A percentile compares a stretch with the other conserved stretches of the same genome.
Evolutionary conservation across 495 filamentous ascomycete species (phyloP).

Genomic region (Recurvomyces mirabilis): DNA sequence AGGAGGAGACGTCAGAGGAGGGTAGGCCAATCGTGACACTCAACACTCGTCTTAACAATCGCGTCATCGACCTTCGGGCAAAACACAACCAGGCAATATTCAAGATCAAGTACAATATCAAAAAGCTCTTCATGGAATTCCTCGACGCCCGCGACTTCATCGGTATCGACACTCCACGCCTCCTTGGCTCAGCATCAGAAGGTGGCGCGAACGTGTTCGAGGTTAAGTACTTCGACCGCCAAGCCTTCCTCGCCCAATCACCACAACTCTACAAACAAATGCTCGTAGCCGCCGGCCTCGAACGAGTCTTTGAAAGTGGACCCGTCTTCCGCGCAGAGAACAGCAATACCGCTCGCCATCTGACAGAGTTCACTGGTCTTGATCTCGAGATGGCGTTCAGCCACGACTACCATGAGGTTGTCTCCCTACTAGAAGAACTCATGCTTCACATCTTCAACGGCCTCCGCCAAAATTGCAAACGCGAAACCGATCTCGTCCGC

Average conservation of each 20-base stretch:
- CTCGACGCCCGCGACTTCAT: slow-evolving; percentile 29
- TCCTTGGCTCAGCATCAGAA: slow-evolving; percentile 33
- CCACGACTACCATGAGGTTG: slow-evolving; percentile 38
- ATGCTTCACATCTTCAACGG: slow-evolving; percentile 38
- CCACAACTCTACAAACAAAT: slow-evolving; percentile 40
- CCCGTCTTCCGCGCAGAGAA: slow-evolving; percentile 39
- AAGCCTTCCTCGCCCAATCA: slow-evolving; percentile 35
- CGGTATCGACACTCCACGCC: slow-evolving; percentile 31
- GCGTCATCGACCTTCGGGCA: slow-evolving; percentile 33
- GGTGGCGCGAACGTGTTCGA: slow-evolving; percentile 37
- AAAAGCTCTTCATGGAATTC: slow-evolving; percentile 32
- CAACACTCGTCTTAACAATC: slow-evolving; percentile 34
- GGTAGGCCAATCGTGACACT: slow-evolving; percentile 32
- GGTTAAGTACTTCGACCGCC: slow-evolving; percentile 33
- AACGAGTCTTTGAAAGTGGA: slow-evolving; percentile 35
- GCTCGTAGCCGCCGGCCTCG: slow-evolving; percentile 33
- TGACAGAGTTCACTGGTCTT: slow-evolving; percentile 38
- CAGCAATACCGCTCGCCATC: slow-evolving; percentile 35
- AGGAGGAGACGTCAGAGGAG: slow-evolving; percentile 23
- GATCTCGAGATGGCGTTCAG: slow-evolving; percentile 39
- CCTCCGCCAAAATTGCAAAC: slow-evolving; percentile 27
- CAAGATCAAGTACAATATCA: slow-evolving; percentile 33
- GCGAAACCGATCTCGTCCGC: slow-evolving; percentile 35
- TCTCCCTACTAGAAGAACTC: slow-evolving; percentile 33
- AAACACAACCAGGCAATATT: slow-evolving; percentile 37